phyloP scores from a whole-genome alignment of 1,284 basidiomycete genomes.

The Malassezia vespertilionis region DNA sequence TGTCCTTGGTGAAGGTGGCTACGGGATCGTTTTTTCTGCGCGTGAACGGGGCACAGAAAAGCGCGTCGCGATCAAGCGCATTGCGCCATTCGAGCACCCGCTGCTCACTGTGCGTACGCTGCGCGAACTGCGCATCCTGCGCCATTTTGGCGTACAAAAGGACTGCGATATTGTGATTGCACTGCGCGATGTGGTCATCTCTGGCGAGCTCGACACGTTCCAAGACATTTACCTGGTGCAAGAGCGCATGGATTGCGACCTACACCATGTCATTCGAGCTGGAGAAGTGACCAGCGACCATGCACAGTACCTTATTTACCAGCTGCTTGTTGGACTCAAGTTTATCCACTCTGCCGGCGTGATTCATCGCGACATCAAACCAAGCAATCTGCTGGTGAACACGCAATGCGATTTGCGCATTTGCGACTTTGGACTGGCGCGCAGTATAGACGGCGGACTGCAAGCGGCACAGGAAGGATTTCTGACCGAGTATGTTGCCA shows the following conservation, averaged over 20 bases:
- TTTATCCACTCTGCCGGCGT: constrained; percentile 87
- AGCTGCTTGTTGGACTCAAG: constrained; percentile 81
- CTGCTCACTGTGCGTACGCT: constrained; percentile 20
- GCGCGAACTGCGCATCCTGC: constrained; percentile 20
- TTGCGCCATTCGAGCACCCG: constrained; percentile 16
- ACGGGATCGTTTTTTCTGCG: constrained; percentile 49
- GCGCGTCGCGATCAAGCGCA: constrained; percentile 23
- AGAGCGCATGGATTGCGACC: constrained; percentile 74
- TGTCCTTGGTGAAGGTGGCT: constrained; percentile 50
- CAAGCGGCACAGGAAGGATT: constrained; percentile 17
- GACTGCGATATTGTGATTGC: constrained; percentile 23
- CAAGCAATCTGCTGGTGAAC: constrained; percentile 85
- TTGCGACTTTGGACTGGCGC: constrained; percentile 32
- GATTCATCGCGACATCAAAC: constrained; percentile 89
- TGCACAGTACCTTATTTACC: constrained; percentile 51
- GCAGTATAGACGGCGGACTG: constrained; percentile 16
- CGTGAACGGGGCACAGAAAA: constrained; percentile 46
- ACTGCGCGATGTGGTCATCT: constrained; percentile 30
- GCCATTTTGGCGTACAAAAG: constrained; percentile 16
- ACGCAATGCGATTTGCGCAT: constrained; percentile 75
- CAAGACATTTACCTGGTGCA: constrained; percentile 50
- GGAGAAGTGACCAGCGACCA: constrained; percentile 55
- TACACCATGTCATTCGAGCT: constrained; percentile 75
- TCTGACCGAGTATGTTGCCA: constrained; percentile 43
- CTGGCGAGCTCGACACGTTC: constrained; percentile 20